Evolutionary conservation across 805 yeast species (phyloP).

Genomic region (Saturnispora besseyi): DNA sequence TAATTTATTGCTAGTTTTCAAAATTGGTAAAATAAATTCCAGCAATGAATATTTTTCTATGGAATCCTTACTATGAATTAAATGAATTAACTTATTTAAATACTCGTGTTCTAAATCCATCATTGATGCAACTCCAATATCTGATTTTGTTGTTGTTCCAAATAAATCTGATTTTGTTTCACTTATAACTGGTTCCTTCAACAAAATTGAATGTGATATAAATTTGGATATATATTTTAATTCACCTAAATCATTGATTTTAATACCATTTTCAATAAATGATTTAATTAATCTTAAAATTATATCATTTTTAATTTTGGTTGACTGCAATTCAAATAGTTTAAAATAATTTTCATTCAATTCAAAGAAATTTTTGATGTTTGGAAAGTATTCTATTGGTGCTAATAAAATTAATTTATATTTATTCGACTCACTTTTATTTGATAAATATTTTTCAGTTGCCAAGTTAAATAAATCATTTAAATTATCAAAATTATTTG

Average conservation of each 20-base stretch:
- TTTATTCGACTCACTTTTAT: slow-evolving; percentile 22
- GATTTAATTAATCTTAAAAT: slow-evolving; percentile 55
- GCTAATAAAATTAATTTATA: slow-evolving; percentile 33
- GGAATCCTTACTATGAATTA: slow-evolving; percentile 45
- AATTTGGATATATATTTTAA: slow-evolving; percentile 54
- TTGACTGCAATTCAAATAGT: slow-evolving; percentile 46
- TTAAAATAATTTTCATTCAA: slow-evolving; percentile 39
- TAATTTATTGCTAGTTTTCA: slow-evolving; percentile 39
- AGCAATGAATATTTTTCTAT: slow-evolving; percentile 36
- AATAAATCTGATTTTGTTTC: slow-evolving; percentile 17
- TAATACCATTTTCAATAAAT: slow-evolving; percentile 34
- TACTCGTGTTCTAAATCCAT: slow-evolving; percentile 45
- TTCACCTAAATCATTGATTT: slow-evolving; percentile 36
- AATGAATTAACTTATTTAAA: slow-evolving; percentile 61
- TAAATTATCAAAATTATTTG: slow-evolving; percentile 49
- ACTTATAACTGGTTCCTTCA: slow-evolving; percentile 24
- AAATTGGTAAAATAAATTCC: slow-evolving; percentile 36
- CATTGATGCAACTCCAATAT: slow-evolving; percentile 8
- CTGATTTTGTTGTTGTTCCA: slow-evolving; percentile 19
- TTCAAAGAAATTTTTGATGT: slow-evolving; percentile 27
- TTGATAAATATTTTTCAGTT: slow-evolving; percentile 25
- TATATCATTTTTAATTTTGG: slow-evolving; percentile 44
- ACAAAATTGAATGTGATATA: slow-evolving; percentile 41
- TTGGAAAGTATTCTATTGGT: slow-evolving; percentile 38
- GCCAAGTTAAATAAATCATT: slow-evolving; percentile 55